phyloP scores from a whole-genome alignment of 2,329 filamentous ascomycete species.

The Talaromyces rugulosus region DNA sequence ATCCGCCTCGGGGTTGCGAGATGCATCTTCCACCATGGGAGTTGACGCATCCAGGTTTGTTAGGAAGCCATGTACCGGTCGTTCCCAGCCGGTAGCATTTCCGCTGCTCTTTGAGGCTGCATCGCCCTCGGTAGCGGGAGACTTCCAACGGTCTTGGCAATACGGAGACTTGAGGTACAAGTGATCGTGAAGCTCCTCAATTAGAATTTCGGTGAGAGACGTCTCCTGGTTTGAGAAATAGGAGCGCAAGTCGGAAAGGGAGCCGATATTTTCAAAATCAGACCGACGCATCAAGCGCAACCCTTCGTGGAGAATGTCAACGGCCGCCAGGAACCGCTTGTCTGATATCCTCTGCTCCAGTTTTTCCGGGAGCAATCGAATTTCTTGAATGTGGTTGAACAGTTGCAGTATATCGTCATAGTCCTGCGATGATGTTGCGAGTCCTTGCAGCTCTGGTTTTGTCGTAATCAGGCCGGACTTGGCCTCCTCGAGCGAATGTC shows the following conservation, averaged over 20 bases:
- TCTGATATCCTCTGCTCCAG: conserved; percentile 93
- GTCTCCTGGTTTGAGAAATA: conserved; percentile 94
- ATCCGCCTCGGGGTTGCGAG: conserved; percentile 90
- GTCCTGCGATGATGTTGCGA: conserved; percentile 80
- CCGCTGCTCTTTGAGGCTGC: conserved; percentile 17
- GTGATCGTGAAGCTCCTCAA: conserved; percentile 97
- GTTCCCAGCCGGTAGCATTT: conserved; percentile 45
- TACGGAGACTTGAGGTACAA: conserved; percentile 97
- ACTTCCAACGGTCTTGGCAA: conserved; percentile 93
- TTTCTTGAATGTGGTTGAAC: conserved; percentile 77
- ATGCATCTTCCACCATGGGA: conserved; percentile 75
- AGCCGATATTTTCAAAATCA: conserved; percentile 87
- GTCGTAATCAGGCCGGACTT: conserved; percentile 78
- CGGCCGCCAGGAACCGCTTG: conserved; percentile 88
- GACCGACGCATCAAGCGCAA: conserved; percentile 78
- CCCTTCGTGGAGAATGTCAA: conserved; percentile 86
- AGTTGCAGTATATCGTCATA: conserved; percentile 87
- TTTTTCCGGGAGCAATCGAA: conserved; percentile 85
- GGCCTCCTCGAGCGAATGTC: conserved; percentile 74
- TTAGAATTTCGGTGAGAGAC: conserved; percentile 83
- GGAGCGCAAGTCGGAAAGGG: conserved; percentile 75
- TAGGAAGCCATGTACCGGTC: conserved; percentile 54
- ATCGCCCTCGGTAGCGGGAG: conserved; percentile 47
- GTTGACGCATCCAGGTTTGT: conserved; percentile 52
- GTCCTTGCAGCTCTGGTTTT: conserved; percentile 84